Base-by-base conservation (phyloP, 805 yeast species). In the Cyberlindnera bimundalis region DNA sequence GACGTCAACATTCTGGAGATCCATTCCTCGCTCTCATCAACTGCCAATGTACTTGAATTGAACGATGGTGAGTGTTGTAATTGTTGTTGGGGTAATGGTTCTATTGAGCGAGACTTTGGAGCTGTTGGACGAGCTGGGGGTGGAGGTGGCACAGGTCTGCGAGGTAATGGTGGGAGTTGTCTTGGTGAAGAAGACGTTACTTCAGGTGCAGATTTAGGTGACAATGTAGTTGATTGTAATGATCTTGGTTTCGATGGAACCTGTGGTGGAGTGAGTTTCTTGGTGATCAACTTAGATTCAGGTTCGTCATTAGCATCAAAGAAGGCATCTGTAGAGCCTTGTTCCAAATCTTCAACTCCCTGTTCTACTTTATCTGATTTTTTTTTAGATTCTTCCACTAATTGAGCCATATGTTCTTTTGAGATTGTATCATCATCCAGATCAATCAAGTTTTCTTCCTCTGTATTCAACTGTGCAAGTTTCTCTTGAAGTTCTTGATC, bases 11-110 rank as follows among this genome's bases (percentile, higher is more conserved):
- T 65, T 32, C 87, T 66, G 24, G 64, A 62, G 40, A 69, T 71
- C 90, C 90, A 82, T 15, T 65, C 50, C 16, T 76, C 80, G 18
- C 70, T 70, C 33, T 66, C 71, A 42, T 70, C 76, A 48, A 79
- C 85, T 13, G 64, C 56, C 16, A 47, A 56, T 3, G 52, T 41
- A 15, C 40, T 33, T 6, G 46, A 29, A 15, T 33, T 42, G 43
- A 43, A 37, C 4, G 42, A 33, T 12, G 35, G 40, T n/a, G 36
- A 10, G 24, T 7, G 9, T 10, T 21, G 9, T 21, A 10, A 10
- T 10, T 21, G 24, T n/a, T n/a, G n/a, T n/a, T n/a, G 37, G 4
- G 24, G n/a, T n/a, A 4, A 14, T 8, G n/a, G 5, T 13, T 33
- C 35, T 10, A 23, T 6, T 11, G 14, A 14, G 12, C 29, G 21